A percentile compares a stretch with the other conserved stretches of the same genome.
These are phyloP conservation scores for Aspergillus saccharolyticus DNA, from an alignment of 495 filamentous ascomycete genomes.

Conservation along the genomic window DNA sequence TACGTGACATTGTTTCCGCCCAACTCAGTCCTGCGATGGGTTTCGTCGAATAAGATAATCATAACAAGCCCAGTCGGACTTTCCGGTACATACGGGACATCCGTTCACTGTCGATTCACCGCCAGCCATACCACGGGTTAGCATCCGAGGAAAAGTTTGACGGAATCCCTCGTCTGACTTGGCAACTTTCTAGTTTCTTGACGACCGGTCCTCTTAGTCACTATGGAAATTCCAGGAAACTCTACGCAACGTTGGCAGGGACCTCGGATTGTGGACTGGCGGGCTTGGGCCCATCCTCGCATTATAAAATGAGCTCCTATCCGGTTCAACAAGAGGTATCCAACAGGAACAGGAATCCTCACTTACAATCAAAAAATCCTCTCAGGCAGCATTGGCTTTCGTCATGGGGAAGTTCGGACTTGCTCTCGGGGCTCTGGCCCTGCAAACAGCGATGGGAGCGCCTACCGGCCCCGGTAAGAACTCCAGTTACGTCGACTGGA, in stretches of 20 bases:
- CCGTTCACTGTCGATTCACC: neutral
- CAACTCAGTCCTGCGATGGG: neutral
- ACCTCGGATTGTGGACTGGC: neutral
- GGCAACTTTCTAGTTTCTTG: neutral
- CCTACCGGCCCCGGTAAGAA: constrained; percentile 2
- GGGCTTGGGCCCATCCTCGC: neutral
- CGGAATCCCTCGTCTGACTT: neutral
- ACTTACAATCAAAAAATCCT: too few relatives aligned
- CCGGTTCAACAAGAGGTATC: neutral
- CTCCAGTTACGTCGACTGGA: constrained; percentile 22
- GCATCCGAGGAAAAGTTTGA: neutral
- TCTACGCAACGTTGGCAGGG: neutral
- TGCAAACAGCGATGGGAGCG: constrained; percentile 3
- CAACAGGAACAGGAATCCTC: too few relatives aligned
- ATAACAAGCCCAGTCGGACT: neutral
- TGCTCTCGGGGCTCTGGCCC: neutral
- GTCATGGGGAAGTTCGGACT: neutral
- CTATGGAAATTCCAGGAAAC: neutral
- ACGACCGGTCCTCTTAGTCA: neutral
- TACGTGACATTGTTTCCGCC: neutral
- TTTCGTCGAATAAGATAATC: neutral
- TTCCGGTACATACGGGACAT: neutral
- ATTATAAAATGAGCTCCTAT: neutral
- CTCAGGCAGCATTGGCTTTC: neutral
- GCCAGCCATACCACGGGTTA: neutral